Evolutionary conservation across 495 filamentous ascomycete species (phyloP), one percentile per base, ranked within the genome.

Genomic region (Tuber brumale): DNA sequence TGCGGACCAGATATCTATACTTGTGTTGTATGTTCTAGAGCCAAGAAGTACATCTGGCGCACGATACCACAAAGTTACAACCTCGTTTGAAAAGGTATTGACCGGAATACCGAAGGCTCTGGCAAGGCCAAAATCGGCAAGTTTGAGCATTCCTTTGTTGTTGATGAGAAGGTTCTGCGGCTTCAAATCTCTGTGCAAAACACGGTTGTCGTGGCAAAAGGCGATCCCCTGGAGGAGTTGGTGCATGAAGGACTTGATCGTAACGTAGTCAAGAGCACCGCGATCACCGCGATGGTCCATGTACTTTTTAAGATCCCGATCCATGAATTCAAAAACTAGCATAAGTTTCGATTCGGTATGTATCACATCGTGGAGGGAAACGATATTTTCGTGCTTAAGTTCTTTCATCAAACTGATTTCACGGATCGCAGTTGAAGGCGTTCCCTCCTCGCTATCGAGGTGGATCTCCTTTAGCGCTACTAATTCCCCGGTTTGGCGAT

Each of bases 321-420:
- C 95, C 91, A 99, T 97, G 84, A 91, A 97, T 84, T 99, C 95
- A 79, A 97, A 97, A 21, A 99, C 95, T 51, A 99, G 92, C 94
- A 98, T 98, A 69, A 99, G 89, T 84, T 99, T 99, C 86, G 98
- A 97, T 85, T 99, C 95, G 74, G 95, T 98, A 84, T 99, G 95
- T 81, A 99, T 97, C 45, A 99, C 97, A 86, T 99, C 96, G 87
- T 98, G 92, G 1, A 99, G 91, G 71, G 92, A 94, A 74, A 99
- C 95, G 76, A 98, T 97, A 83, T 97, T 97, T 81, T 97, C 93
- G 85, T 99, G 94, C 85, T 97, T 98, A 82, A 98, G 89, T 85
- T 99, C 95, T 85, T 99, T 99, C 92, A 99, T 97, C 43, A 99
- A 87, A 0, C 94, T 97, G 82, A 99, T 99, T 85, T 99, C 95